phyloP scores from a whole-genome alignment of 2,329 filamentous ascomycete species.

The Cordyceps militaris region DNA sequence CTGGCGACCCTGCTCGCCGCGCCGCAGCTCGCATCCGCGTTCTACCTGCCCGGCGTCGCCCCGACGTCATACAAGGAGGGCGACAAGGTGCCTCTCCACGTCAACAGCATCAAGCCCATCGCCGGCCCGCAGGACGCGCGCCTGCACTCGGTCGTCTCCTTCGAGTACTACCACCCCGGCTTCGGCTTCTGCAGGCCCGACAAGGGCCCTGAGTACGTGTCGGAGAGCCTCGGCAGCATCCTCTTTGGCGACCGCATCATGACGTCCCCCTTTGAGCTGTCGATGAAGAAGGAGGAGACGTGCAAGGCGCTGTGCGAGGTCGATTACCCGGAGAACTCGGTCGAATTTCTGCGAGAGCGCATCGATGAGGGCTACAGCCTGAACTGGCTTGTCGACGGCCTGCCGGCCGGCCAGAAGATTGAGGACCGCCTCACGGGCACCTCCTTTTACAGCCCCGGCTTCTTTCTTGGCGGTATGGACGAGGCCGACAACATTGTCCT shows the following conservation, averaged over 20 bases:
- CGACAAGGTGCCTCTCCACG: conserved; percentile 76
- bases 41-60: conserved; percentile 94
- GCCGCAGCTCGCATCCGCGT: conserved; percentile 58
- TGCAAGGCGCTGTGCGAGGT: conserved; percentile 71
- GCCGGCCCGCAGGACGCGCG: conserved; percentile 70
- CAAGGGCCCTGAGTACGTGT: conserved; percentile 68
- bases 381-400: conserved; percentile 92
- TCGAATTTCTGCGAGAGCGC: conserved; percentile 73
- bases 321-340: conserved; percentile 55
- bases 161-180: conserved; percentile 85
- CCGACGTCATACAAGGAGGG: conserved; percentile 82
- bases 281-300: conserved; percentile 79
- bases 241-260: conserved; percentile 95
- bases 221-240: conserved; percentile 84
- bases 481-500: conserved; percentile 54
- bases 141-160: conserved; percentile 87
- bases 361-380: conserved; percentile 84
- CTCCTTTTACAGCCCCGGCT: conserved; percentile 86
- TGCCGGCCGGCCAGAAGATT: conserved; percentile 82
- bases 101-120: conserved; percentile 87
- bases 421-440: conserved; percentile 68
- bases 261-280: conserved; percentile 87
- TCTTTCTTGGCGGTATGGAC: conserved; percentile 60
- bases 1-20: conserved; percentile 42
- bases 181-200: conserved; percentile 86